phyloP scores from a whole-genome alignment of 345 rosid genomes.

The Gossypium arboreum region DNA sequence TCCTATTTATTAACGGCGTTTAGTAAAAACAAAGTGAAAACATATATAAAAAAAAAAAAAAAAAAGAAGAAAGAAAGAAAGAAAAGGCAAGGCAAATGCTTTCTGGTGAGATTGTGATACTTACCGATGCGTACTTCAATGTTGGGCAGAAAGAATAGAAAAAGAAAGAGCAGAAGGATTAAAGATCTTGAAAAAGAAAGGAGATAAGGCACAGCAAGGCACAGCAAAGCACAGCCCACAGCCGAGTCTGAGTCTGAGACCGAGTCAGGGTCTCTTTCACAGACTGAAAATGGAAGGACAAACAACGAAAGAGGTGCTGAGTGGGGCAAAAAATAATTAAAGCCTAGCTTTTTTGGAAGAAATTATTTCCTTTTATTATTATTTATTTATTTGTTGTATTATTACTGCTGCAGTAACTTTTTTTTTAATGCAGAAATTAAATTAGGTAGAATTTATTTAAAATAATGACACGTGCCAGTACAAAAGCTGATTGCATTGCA shows the following conservation, averaged over 20 bases:
- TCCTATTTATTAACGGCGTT: background rate
- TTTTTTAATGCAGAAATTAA: background rate
- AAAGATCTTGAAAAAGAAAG: conserved; percentile 5
- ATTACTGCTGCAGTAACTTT: too few relatives aligned
- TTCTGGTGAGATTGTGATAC: background rate
- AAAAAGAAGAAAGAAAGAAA: background rate
- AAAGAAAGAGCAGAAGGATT: background rate
- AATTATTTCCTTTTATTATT: background rate
- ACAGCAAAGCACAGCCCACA: conserved; percentile 1
- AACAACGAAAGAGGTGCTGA: background rate
- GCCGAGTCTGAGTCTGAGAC: background rate
- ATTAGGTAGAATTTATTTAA: background rate
- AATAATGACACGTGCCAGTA: conserved; percentile 17
- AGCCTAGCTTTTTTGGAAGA: background rate
- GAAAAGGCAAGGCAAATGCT: background rate
- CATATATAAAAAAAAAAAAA: too few relatives aligned
- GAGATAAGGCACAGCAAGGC: background rate
- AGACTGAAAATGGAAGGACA: background rate
- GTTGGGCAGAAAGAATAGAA: background rate
- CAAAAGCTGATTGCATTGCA: background rate
- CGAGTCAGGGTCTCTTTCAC: background rate
- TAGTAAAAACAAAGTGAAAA: background rate
- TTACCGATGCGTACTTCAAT: conserved; percentile 7
- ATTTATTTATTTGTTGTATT: too few relatives aligned
- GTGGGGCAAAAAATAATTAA: background rate